These are phyloP conservation scores for Lentinula detonsa DNA, from an alignment of 768 basidiomycete species.

Conservation along the genomic window DNA sequence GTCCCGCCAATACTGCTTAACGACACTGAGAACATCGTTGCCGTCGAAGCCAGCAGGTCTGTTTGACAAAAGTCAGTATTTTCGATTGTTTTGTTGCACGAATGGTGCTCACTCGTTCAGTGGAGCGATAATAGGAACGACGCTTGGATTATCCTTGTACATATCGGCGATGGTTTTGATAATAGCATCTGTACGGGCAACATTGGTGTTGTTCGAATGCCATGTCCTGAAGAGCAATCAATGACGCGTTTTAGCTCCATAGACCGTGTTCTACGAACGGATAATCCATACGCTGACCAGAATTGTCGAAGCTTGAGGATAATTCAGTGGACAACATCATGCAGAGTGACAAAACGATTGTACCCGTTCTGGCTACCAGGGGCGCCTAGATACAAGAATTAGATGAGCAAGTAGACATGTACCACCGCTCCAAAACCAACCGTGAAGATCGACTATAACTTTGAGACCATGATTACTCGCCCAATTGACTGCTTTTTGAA, in stretches of 20 bases:
- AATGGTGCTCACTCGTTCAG: constrained; percentile 60
- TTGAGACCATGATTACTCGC: constrained; percentile 69
- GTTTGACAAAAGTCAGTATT: no score
- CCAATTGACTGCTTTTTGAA: constrained; percentile 65
- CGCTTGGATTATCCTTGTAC: constrained; percentile 28
- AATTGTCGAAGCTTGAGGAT: constrained; percentile 61
- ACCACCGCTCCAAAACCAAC: constrained; percentile 14
- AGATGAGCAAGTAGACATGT: constrained; percentile 24
- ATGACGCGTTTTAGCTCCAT: not conserved
- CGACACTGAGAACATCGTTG: not conserved
- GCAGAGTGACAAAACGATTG: constrained; percentile 12
- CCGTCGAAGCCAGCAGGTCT: constrained; percentile 8
- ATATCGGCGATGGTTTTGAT: constrained; percentile 57
- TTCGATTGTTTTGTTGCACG: not conserved
- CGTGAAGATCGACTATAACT: constrained; percentile 75
- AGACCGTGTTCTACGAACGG: constrained; percentile 32
- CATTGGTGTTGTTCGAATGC: constrained; percentile 61
- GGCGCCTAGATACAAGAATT: constrained; percentile 33
- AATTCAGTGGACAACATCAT: not conserved
- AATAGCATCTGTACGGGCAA: constrained; percentile 60
- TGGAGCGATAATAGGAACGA: constrained; percentile 66
- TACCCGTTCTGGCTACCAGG: constrained; percentile 85
- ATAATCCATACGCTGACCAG: constrained; percentile 54
- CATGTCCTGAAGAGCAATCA: constrained; percentile 27
- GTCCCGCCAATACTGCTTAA: constrained; percentile 53